Base-by-base conservation (phyloP, 2,329 filamentous ascomycete species). In the Fusarium annulatum region DNA sequence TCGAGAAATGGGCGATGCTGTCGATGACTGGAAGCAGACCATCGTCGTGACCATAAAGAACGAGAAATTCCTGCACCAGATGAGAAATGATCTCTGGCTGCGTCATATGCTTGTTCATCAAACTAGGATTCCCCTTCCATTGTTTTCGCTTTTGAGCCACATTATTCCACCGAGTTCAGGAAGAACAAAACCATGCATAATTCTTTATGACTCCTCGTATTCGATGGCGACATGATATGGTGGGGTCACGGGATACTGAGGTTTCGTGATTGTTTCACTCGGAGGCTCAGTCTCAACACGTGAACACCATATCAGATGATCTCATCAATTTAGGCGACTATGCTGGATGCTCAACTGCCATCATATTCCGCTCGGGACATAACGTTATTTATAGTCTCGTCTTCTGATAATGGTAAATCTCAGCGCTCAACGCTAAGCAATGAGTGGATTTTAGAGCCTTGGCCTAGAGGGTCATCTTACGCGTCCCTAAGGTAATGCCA, bases 401-500 rank as follows among this genome's bases (percentile, higher is more conserved):
- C n/a, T 33, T 23, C 30, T 26, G 26, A 45, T 38, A 61, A 45
- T 16, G 23, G 45, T 45, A 38, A 52, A 39, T 33, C 5, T 28
- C 26, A n/a, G 61, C 57, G 45, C 45, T 39, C 5, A 14, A 23
- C 14, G 9, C 26, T 42, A 61, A 30, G 43, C 21, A 49, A 23
- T 28, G 26, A 33, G 34, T 26, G 61, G 52, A 28, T 34, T 41
- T 23, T n/a, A 18, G 16, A 48, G 43, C 38, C 64, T 69, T 64
- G n/a, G 33, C 33, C 28, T 49, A 19, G 30, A 65, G 26, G 43
- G 36, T 34, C 53, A 42, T 48, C 8, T 42, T 36, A 43, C 70
- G 70, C 57, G 70, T 72, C 66, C 26, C 34, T 9, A 28, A 53
- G 28, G 65, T 41, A 43, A 67, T 61, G 70, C 70, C 65, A 73